Percentiles rank a stretch among this genome's conserved stretches.
These are phyloP conservation scores for Diplosphaera chodatii DNA, from an alignment of 139 green algal genomes.

Conservation along the genomic window DNA sequence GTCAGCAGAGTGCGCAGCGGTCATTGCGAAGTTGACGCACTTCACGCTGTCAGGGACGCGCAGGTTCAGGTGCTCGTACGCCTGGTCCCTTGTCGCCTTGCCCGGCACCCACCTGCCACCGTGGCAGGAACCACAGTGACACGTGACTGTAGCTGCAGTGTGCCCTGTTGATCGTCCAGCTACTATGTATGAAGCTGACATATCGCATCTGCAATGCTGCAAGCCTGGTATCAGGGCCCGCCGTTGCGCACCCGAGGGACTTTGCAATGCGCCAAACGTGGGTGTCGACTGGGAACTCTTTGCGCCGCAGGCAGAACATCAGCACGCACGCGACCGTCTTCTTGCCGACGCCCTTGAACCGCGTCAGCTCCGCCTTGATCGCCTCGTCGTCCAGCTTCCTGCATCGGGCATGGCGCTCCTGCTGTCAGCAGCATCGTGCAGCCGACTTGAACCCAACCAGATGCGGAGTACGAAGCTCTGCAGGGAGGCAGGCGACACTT, in stretches of 20 bases:
- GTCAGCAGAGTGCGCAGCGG: too few species aligned
- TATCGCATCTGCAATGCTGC: too few species aligned
- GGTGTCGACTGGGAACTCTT: slow-evolving; percentile 73
- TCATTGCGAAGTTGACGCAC: too few species aligned
- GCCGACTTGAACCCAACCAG: too few species aligned
- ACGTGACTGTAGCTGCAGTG: too few species aligned
- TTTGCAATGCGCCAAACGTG: slow-evolving; percentile 61
- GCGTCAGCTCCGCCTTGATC: slow-evolving; percentile 40
- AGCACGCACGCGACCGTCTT: slow-evolving; percentile 69
- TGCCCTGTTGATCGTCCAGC: too few species aligned
- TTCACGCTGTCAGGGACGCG: slow-evolving; percentile 52
- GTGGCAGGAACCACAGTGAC: too few species aligned
- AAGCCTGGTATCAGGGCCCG: too few species aligned
- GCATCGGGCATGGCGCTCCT: too few species aligned
- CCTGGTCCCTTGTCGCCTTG: slow-evolving; percentile 45
- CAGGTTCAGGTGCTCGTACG: slow-evolving; percentile 70
- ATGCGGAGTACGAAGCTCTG: too few species aligned
- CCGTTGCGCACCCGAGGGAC: slow-evolving; percentile 16
- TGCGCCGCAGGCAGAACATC: slow-evolving; percentile 51
- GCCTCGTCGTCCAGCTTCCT: slow-evolving; percentile 21
- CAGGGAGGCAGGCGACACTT: too few species aligned
- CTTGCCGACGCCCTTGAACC: slow-evolving; percentile 61
- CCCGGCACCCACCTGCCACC: slow-evolving; percentile 51
- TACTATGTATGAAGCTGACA: background rate
- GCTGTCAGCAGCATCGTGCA: too few species aligned